Evolutionary conservation across 2,329 filamentous ascomycete species (phyloP), one percentile per base, ranked within the genome.

Genomic region (Pyrenophora tritici-repentis): DNA sequence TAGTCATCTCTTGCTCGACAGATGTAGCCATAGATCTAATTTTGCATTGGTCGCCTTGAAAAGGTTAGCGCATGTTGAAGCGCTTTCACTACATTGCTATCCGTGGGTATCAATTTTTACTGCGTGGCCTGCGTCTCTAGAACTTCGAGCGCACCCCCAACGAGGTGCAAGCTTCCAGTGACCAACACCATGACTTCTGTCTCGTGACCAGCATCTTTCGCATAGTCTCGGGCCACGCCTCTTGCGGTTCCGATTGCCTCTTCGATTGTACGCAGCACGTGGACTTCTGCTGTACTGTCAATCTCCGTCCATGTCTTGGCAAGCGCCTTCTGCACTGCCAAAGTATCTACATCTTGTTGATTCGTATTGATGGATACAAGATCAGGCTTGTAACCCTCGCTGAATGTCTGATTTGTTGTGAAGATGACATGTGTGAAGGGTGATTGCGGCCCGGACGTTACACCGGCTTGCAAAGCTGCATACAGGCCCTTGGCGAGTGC

Each of bases 161-260:
- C 90, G 33, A 96, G 79, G 78, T 96, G 88, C 66, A 96, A 75
- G 70, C 90, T 95, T 2, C 91, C 91, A 12, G 91, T 96, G 8
- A 90, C 86, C 47, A 96, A 75, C 0, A 87, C 84, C 69, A 85
- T 83, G 13, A 85, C 78, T 42, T 79, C 79, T 2, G 70, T 61
- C 42, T 75, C 55, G n/a, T 68, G 63, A 18, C 64, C 24, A 56
- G 46, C 47, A 7, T 53, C 53, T 17, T 53, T 45, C 31, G 67
- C 52, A 65, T 72, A 71, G 10, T 54, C 43, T 47, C 65, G 70
- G 24, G 59, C 70, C 5, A 78, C 58, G 1, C 37, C 72, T 53
- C 82, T 80, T 3, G 84, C 84, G 52, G 79, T 76, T 9, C 75
- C 75, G 7, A 94, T 82, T 1, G 89, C 86, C 47, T 90, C 87